Base-by-base conservation (phyloP, 352 stramenopile species). In the Discostella stelligera region DNA sequence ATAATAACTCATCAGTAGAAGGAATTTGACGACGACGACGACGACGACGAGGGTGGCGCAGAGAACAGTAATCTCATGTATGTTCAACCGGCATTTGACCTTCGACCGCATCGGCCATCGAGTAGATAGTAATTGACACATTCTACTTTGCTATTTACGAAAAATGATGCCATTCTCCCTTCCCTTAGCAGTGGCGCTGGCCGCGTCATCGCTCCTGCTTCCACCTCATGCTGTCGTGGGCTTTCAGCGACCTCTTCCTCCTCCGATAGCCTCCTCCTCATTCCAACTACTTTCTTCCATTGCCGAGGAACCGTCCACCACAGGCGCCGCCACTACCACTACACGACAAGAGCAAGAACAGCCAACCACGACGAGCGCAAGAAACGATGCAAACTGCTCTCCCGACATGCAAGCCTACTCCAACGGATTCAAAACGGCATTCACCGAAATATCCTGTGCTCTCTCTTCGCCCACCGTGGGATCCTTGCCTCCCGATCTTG, bases 381-480 rank as follows among this genome's bases (percentile, higher is more conserved):
- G 27, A 32, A 32, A 32, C 27, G 27, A 5, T 32, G 27, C 61
- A 30, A 11, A 39, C n/a, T n/a, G n/a, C n/a, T 30, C 61, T 30
- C 82, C 82, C 9, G 82, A 89, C 54, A 86, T 89, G 82, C 54
- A 77, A 44, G 86, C 86, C 0, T 91, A 85, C 71, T 58, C 81
- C 6, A 84, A 80, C 60, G 86, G 81, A 69, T 91, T 85, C 66
- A 87, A 81, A 41, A 91, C 86, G 2, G 81, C 87, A 3, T 90
- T 90, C 65, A 23, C 74, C 13, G 86, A 91, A 80, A 44, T 90
- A 20, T 73, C 82, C 5, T 87, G 50, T 72, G 32, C 64, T 7
- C 61, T 82, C 11, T 82, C 48, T 25, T 62, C 56, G 30, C 62
- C 83, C 11, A 71, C 64, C 4, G 20, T 49, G 6, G 83, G 83